Evolutionary conservation across 73 alveolate genomes (phyloP), one percentile per base, ranked within the genome.

Genomic region (Paramecium sonneborni): DNA sequence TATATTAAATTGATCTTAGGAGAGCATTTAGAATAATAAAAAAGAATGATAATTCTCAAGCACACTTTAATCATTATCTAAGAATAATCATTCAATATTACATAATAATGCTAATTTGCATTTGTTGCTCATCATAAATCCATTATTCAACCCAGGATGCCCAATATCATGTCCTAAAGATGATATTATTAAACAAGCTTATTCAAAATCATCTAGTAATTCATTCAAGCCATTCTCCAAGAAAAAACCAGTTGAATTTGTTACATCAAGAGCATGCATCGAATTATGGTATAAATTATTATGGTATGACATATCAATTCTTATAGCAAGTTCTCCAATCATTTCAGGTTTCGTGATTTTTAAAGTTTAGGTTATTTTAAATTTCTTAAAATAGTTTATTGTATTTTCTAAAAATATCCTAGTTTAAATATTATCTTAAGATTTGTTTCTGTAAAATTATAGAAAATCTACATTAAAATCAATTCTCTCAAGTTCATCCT

Each of bases 131-230:
- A 94, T 92, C 88, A 92, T 32, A 72, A 69, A 94, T 26, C 85
- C 85, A 58, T 94, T 94, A 69, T 92, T 94, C 2, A 92, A 48
- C 5, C 97, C 97, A 0, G 97, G 97, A 92, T 94, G 97, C 11
- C 93, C 97, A 28, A 84, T 28, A 44, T 94, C 97, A 74, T 90
- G 94, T 10, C 82, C 88, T 15, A 72, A 57, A 14, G 94, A 85
- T 46, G 92, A 56, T 1, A 90, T 76, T 44, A 90, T 90, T 23
- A 90, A 55, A 90, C 92, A 85, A 11, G 92, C 92, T 5, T 46
- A n/a, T 18, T 90, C 94, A 62, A 69, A 70, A 7, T 90, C 92
- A 69, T 76, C 79, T 35, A 90, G 1, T 14, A 39, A 79, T 39
- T 79, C 32, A 79, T 10, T 24, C 14, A 79, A 79, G 3, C 90